Conservation (phyloP, 1,139 yeast species). For the Hyphopichia buzzinii region DNA sequence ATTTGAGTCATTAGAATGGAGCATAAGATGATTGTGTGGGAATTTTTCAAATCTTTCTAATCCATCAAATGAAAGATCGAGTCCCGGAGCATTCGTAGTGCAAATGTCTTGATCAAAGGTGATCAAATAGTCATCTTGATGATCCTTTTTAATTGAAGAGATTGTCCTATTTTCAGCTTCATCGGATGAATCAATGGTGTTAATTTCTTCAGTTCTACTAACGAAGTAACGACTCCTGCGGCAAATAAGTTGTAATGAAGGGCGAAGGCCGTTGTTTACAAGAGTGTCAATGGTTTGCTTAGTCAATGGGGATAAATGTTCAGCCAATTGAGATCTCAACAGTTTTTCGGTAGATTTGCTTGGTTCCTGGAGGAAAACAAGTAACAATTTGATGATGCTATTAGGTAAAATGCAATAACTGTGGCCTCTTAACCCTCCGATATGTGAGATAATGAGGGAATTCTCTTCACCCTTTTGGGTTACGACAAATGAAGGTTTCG, state of each 20-base stretch:
- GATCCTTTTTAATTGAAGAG: constrained; percentile 10
- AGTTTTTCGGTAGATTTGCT: constrained; percentile 19
- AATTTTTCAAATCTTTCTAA: constrained; percentile 26
- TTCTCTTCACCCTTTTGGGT: constrained; percentile 22
- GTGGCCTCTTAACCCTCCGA: constrained; percentile 44
- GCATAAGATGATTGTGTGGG: constrained; percentile 34
- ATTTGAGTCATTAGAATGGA: constrained; percentile 41
- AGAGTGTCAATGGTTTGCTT: constrained; percentile 53
- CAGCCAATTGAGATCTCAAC: constrained; percentile 20
- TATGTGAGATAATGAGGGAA: constrained; percentile 34
- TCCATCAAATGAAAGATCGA: constrained; percentile 13
- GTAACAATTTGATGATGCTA: constrained; percentile 23
- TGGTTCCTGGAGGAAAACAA: constrained; percentile 26
- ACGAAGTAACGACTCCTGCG: constrained; percentile 51
- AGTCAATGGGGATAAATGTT: constrained; percentile 40
- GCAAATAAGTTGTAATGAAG: constrained; percentile 41
- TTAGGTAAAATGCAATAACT: constrained; percentile 43
- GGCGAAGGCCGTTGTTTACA: constrained; percentile 47
- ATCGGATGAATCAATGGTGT: constrained; percentile 3
- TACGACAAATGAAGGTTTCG: constrained; percentile 32
- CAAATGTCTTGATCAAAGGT: constrained; percentile 33
- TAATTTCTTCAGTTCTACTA: constrained; percentile 19
- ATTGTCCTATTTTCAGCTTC: not conserved
- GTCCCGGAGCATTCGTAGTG: constrained; percentile 29
- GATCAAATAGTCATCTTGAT: constrained; percentile 37